Evolutionary conservation across 2,329 filamentous ascomycete genomes (phyloP).

Genomic region (Raffaelea deltoideospora): DNA sequence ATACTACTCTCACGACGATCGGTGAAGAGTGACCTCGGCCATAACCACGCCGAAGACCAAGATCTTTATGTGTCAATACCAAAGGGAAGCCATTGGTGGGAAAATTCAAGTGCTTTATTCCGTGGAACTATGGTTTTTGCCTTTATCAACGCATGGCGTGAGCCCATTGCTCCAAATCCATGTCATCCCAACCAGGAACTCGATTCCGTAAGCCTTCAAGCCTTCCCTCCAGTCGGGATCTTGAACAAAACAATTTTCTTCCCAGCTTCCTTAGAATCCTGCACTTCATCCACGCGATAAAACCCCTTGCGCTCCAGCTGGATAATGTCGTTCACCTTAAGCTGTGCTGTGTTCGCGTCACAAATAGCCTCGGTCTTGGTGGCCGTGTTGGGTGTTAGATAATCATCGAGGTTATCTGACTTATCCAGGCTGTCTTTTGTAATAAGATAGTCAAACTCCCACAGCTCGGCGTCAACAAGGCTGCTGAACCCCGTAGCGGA

Average conservation of each 20-base stretch:
- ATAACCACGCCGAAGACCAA: too few species aligned
- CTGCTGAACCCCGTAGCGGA: constrained; percentile 60
- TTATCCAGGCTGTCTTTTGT: constrained; percentile 90
- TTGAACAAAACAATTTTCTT: constrained; percentile 23
- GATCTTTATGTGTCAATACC: too few species aligned
- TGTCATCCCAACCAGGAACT: too few species aligned
- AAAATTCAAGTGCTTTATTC: too few species aligned
- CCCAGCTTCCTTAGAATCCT: constrained; percentile 32
- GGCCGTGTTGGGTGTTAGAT: constrained; percentile 61
- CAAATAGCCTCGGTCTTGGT: constrained; percentile 60
- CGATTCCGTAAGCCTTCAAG: too few species aligned
- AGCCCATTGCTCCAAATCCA: too few species aligned
- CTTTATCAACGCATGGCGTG: too few species aligned
- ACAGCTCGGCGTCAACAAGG: constrained; percentile 68
- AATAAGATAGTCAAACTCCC: constrained; percentile 90
- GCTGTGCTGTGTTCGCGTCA: constrained; percentile 61
- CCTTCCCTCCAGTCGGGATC: neutral
- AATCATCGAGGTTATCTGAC: constrained; percentile 74
- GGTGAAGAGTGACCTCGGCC: too few species aligned
- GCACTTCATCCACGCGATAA: constrained; percentile 65
- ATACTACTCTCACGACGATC: too few species aligned
- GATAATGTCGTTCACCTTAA: constrained; percentile 82
- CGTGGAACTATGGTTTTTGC: too few species aligned
- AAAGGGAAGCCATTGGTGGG: too few species aligned
- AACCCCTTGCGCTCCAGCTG: constrained; percentile 91